phyloP scores from a whole-genome alignment of 2,329 filamentous ascomycete genomes.

The Neoarthrinium moseri region DNA sequence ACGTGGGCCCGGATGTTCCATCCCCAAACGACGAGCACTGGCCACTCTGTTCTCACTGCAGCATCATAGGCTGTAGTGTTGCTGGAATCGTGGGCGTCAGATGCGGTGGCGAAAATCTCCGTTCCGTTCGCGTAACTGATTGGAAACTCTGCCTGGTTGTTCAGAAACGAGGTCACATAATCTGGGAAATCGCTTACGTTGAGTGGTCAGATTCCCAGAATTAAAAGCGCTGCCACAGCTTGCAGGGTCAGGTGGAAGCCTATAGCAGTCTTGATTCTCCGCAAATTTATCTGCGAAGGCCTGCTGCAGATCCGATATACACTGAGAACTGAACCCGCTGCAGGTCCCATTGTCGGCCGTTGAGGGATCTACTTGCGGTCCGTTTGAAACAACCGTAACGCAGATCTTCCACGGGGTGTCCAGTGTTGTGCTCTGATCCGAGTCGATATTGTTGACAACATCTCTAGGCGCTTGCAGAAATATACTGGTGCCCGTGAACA shows the following conservation, averaged over 20 bases:
- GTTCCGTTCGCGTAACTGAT: constrained; percentile 20
- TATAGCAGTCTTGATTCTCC: constrained; percentile 21
- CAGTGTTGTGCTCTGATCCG: constrained; percentile 15
- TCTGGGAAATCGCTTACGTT: no score
- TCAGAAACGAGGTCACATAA: no score
- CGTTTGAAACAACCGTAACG: constrained; percentile 19
- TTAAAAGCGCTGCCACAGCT: constrained; percentile 22
- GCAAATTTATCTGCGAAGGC: constrained; percentile 23
- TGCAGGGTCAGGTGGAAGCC: constrained; percentile 20
- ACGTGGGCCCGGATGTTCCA: constrained; percentile 24
- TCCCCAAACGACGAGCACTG: constrained; percentile 25
- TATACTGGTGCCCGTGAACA: constrained; percentile 27
- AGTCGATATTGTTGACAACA: constrained; percentile 12
- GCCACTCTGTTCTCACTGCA: constrained; percentile 18
- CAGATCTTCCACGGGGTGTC: constrained; percentile 29
- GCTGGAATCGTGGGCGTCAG: constrained; percentile 16
- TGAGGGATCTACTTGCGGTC: constrained; percentile 15
- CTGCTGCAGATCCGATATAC: constrained; percentile 23
- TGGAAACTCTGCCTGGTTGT: constrained; percentile 22
- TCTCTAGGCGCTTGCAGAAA: constrained; percentile 19
- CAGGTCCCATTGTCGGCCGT: constrained; percentile 16
- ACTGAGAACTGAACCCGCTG: constrained; percentile 18
- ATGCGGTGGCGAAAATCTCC: constrained; percentile 25
- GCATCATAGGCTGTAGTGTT: constrained; percentile 15
- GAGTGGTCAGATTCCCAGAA: constrained; percentile 17